Evolutionary conservation across 331 rosid genomes (phyloP), one percentile per base, ranked within the genome.

Genomic region (Erythrophleum ivorense): DNA sequence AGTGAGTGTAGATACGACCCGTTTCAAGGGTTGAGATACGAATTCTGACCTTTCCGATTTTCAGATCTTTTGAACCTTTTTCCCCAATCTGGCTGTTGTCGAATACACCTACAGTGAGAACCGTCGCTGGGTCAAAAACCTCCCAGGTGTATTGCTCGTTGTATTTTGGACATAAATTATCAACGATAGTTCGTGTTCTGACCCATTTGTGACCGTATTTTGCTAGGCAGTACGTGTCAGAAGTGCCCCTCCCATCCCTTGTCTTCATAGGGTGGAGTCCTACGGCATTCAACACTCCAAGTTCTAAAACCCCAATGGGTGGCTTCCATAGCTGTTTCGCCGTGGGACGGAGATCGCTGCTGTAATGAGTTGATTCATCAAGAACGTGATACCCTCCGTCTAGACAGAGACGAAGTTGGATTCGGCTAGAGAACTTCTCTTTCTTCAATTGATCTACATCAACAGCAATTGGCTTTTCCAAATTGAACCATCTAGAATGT

Each of bases 131-230:
- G 78, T 95, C 98, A 82, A 76, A 85, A n/a, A 92, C 98, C 85
- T 95, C 98, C 98, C 98, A 95, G 34, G 95, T 93, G 85, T 95
- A 93, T 82, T 95, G 98, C 88, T 95, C 98, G 5, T 95, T 95
- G 94, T 87, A 95, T 82, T 86, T 95, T 0, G 98, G 97, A 67
- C 76, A 80, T 62, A 81, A 14, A 83, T 91, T 91, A 88, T 93
- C 87, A 14, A 87, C 88, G 41, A 95, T 85, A 5, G 98, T 95
- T 21, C 98, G 87, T 80, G 98, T 95, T 57, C 98, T 93, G 29
- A 95, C 89, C 97, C 98, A 95, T 84, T 95, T 95, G 36, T 91
- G 92, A 19, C 97, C 95, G 65, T 93, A 93, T 87, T 95, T 95
- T 15, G 97, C 97, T 0, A 95, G 97, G 83, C 97, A 95, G 78